Conservation (phyloP, 164 flowering plant species). For the Vitis cinerea region DNA sequence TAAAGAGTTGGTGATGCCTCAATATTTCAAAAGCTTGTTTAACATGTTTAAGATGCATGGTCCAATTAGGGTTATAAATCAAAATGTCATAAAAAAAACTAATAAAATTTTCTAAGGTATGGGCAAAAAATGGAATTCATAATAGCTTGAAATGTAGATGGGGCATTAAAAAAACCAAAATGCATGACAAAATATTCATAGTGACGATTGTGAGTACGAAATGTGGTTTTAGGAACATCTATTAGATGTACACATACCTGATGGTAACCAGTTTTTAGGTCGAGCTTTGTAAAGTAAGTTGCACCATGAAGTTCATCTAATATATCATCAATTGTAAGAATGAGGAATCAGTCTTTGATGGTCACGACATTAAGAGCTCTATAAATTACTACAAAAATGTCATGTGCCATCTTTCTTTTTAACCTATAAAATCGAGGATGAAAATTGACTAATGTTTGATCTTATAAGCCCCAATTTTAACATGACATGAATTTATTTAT, state of each 20-base stretch:
- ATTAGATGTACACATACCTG: background rate
- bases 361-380: background rate
- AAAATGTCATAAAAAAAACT: too few species aligned
- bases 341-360: background rate
- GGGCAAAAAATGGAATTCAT: too few species aligned
- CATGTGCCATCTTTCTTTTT: background rate
- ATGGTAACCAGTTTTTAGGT: background rate
- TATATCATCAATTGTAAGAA: background rate
- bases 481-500: background rate
- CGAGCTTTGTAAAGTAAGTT: too few species aligned
- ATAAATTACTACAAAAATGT: too few species aligned
- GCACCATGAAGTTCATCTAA: slow-evolving; percentile 1
- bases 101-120: too few species aligned
- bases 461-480: background rate
- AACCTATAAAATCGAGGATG: background rate
- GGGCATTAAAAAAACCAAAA: background rate
- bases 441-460: background rate
- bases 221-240: background rate
- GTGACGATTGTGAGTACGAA: slow-evolving; percentile 8
- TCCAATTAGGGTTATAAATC: too few species aligned
- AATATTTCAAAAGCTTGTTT: too few species aligned
- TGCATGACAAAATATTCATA: slow-evolving; percentile 10
- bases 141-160: background rate
- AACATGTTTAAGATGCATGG: too few species aligned
- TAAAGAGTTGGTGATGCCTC: too few species aligned